Evolutionary conservation across 208 protist genomes (phyloP).

Genomic region (Trypanosoma congolense): DNA sequence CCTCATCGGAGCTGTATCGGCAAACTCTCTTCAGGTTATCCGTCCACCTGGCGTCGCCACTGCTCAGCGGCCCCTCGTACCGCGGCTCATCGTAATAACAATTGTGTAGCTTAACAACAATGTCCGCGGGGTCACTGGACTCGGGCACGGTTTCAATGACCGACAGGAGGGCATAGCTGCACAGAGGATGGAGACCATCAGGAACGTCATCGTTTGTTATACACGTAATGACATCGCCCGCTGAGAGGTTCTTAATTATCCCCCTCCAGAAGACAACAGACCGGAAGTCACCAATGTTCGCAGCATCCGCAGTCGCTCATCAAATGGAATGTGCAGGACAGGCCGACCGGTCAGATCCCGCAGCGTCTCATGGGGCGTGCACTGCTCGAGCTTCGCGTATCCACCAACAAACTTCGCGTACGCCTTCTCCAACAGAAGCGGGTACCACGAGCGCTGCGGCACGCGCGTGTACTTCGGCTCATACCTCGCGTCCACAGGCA

Average conservation of each 20-base stretch:
- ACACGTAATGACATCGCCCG: conserved; percentile 72
- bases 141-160: conserved; percentile 25
- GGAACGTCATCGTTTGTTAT: conserved; percentile 45
- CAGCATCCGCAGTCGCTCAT: conserved; percentile 63
- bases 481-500: conserved; percentile 44
- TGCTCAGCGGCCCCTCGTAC: conserved; percentile 45
- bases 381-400: conserved; percentile 75
- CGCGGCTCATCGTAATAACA: conserved; percentile 58
- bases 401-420: conserved; percentile 90
- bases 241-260: conserved; percentile 48
- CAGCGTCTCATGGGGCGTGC: conserved; percentile 82
- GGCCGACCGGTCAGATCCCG: conserved; percentile 83
- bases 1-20: conserved; percentile 37
- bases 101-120: conserved; percentile 74
- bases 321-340: conserved; percentile 70
- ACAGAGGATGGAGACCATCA: conserved; percentile 76
- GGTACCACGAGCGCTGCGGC: conserved; percentile 57
- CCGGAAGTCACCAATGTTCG: conserved; percentile 56
- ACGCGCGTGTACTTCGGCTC: conserved; percentile 63
- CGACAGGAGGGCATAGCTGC: conserved; percentile 69
- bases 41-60: conserved; percentile 45
- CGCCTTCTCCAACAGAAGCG: conserved; percentile 86
- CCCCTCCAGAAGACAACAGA: conserved; percentile 64
- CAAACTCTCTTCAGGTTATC: conserved; percentile 37
- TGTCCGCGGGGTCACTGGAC: conserved; percentile 37